Conservation (phyloP, 257 asterid species). For the Solanum gracilifrons region DNA sequence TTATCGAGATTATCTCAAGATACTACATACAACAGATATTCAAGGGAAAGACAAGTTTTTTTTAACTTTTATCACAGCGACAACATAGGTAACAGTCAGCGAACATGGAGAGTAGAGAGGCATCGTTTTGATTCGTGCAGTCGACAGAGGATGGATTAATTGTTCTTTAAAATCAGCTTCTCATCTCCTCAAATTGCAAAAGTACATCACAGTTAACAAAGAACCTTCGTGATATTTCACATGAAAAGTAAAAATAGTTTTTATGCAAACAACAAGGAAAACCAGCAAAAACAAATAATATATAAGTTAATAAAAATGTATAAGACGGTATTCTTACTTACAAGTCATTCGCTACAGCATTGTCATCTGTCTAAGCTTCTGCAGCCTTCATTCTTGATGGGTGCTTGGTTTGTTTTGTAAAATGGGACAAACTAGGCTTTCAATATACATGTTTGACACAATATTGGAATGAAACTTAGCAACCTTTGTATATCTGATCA, state of each 20-base stretch:
- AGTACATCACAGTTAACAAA: background rate
- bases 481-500: background rate
- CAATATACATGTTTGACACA: too few relatives aligned
- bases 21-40: background rate
- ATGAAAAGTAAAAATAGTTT: too few relatives aligned
- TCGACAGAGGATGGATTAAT: background rate
- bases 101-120: background rate
- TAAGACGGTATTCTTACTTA: background rate
- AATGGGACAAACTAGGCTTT: too few relatives aligned
- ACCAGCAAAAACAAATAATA: too few relatives aligned
- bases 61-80: too few relatives aligned
- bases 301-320: background rate
- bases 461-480: background rate
- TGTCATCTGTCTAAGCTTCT: background rate
- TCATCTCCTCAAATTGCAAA: background rate
- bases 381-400: background rate
- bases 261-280: too few relatives aligned
- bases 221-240: background rate
- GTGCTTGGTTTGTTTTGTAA: background rate
- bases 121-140: background rate
- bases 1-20: background rate
- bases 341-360: background rate
- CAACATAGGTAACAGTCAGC: background rate
- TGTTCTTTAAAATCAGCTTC: background rate
- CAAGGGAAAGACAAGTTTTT: too few relatives aligned